Conservation (phyloP, 2,329 filamentous ascomycete species). For the Cladosporium sp. region DNA sequence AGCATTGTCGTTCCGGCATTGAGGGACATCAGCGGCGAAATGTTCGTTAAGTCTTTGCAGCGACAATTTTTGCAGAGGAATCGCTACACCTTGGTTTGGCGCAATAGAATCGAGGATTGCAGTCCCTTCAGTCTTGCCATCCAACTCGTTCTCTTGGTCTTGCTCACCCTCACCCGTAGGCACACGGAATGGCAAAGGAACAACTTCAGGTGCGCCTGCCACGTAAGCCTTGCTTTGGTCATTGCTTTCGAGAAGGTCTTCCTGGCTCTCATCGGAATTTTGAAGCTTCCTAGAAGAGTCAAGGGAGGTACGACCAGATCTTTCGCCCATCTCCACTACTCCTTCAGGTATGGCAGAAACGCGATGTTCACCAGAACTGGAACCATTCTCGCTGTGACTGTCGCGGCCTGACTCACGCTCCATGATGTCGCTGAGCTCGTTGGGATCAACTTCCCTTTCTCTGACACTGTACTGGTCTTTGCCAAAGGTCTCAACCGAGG, state of each 20-base stretch:
- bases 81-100: background rate
- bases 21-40: conserved; percentile 28
- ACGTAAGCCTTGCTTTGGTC: background rate
- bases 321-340: background rate
- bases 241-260: background rate
- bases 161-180: conserved; percentile 45
- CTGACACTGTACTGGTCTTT: conserved; percentile 38
- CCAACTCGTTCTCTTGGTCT: conserved; percentile 18
- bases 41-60: conserved; percentile 20
- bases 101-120: conserved; percentile 20
- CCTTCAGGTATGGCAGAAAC: background rate
- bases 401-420: conserved; percentile 30
- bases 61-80: conserved; percentile 14
- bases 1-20: conserved; percentile 43
- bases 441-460: conserved; percentile 44
- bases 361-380: background rate
- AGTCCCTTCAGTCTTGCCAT: background rate
- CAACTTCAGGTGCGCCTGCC: conserved; percentile 13
- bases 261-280: background rate
- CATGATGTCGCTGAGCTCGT: conserved; percentile 59
- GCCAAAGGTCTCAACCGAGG: conserved; percentile 36
- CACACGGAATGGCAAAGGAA: conserved; percentile 16
- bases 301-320: background rate
- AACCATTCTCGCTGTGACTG: conserved; percentile 2
- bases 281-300: background rate